phyloP scores from a whole-genome alignment of 1,284 basidiomycete genomes.

The Bjerkandera adusta region DNA sequence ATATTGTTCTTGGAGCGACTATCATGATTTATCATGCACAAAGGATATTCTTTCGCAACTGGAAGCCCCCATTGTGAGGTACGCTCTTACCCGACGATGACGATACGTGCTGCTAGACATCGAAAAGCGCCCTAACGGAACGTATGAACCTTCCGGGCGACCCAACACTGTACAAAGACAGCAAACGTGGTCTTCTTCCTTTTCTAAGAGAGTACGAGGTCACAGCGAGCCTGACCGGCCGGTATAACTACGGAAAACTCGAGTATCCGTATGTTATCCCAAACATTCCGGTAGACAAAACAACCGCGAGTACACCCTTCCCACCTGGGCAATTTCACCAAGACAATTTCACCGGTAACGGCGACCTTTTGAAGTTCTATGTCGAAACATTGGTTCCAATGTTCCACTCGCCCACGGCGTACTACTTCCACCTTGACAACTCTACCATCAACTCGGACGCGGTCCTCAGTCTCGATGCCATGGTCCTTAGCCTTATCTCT shows the following conservation, averaged over 20 bases:
- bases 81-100: background rate
- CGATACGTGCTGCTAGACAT: background rate
- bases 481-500: slow-evolving; percentile 15
- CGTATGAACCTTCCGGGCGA: slow-evolving; percentile 16
- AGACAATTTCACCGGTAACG: slow-evolving; percentile 16
- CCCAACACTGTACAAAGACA: slow-evolving; percentile 13
- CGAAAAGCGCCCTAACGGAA: slow-evolving; percentile 16
- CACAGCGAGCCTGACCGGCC: slow-evolving; percentile 3
- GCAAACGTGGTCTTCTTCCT: slow-evolving; percentile 4
- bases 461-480: slow-evolving; percentile 15
- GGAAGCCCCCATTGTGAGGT: slow-evolving; percentile 20
- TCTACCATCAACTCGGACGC: slow-evolving; percentile 17
- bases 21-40: background rate
- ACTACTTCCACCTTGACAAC: slow-evolving; percentile 18
- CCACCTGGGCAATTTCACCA: slow-evolving; percentile 20
- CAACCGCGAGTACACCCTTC: slow-evolving; percentile 12
- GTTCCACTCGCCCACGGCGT: slow-evolving; percentile 11
- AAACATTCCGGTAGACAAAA: slow-evolving; percentile 12
- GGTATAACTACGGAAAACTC: slow-evolving; percentile 20
- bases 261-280: slow-evolving; percentile 20
- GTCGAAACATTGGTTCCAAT: slow-evolving; percentile 15
- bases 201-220: slow-evolving; percentile 14
- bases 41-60: slow-evolving; percentile 20
- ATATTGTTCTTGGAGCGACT: background rate
- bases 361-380: slow-evolving; percentile 16